phyloP scores from a whole-genome alignment of 2,329 filamentous ascomycete genomes.

The Ophiostoma ulmi region DNA sequence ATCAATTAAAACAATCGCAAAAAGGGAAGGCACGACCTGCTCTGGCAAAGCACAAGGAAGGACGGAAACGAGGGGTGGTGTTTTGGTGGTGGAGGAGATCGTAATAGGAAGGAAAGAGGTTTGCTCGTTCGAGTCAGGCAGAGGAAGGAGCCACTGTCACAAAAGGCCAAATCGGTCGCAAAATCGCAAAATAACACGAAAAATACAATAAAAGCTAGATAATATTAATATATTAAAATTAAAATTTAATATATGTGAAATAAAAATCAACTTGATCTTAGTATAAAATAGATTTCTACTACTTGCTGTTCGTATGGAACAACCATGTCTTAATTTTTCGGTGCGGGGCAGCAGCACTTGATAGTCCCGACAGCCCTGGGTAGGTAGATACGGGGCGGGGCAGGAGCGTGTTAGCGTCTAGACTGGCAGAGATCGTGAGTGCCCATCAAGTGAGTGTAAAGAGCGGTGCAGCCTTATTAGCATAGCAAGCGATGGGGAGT shows the following conservation, averaged over 20 bases:
- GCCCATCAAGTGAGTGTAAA: background rate
- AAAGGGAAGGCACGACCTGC: background rate
- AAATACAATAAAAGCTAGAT: conserved; percentile 1
- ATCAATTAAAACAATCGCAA: conserved; percentile 1
- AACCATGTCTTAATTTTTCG: conserved; percentile 12
- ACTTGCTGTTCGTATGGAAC: background rate
- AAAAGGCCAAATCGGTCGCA: conserved; percentile 3
- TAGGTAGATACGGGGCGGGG: conserved; percentile 12
- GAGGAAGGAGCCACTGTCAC: conserved; percentile 1
- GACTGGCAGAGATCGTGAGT: background rate
- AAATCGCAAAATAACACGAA: conserved; percentile 7
- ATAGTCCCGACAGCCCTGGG: background rate
- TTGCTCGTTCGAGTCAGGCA: background rate
- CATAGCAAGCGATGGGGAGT: background rate
- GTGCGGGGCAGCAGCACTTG: conserved; percentile 20
- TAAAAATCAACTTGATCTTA: background rate
- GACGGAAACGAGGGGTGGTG: conserved; percentile 1
- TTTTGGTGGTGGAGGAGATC: background rate
- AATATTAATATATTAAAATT: background rate
- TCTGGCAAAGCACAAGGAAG: background rate
- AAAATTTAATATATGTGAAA: background rate
- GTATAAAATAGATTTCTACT: background rate
- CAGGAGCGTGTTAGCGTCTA: conserved; percentile 1
- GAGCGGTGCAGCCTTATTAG: conserved; percentile 11
- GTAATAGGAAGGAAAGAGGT: background rate